A percentile compares a stretch with the other conserved stretches of the same genome.
These are phyloP conservation scores for Pseudomicrostroma phylloplanum DNA, from an alignment of 1,284 basidiomycete genomes.

Conservation along the genomic window DNA sequence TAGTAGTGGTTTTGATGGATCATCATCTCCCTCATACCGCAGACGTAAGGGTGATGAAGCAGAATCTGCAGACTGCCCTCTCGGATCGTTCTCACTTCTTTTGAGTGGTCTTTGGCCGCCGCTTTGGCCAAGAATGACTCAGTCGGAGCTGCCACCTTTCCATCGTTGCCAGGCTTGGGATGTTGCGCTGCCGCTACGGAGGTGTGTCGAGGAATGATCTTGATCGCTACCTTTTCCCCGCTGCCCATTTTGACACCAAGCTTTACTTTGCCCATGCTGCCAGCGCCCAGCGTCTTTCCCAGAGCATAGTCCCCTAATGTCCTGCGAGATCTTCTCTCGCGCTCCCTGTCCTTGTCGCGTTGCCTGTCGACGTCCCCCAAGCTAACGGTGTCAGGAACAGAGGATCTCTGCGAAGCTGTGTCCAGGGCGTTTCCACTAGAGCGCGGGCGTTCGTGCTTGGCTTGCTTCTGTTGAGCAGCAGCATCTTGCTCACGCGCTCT, in stretches of 20 bases:
- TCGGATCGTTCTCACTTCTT: constrained; percentile 89
- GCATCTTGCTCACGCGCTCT: constrained; percentile 22
- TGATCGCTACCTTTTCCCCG: constrained; percentile 95
- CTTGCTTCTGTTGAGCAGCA: constrained; percentile 18
- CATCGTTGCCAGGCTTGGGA: constrained; percentile 42
- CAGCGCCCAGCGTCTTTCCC: constrained; percentile 92
- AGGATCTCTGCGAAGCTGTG: constrained; percentile 17
- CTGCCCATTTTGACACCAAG: constrained; percentile 81
- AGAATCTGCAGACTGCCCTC: constrained; percentile 89
- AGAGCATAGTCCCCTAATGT: constrained; percentile 84
- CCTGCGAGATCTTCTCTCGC: constrained; percentile 32
- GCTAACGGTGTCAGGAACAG: not conserved
- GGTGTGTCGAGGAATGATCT: constrained; percentile 83
- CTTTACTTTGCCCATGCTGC: constrained; percentile 99
- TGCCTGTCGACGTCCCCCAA: constrained; percentile 19
- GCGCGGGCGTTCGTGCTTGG: constrained; percentile 16
- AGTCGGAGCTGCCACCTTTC: constrained; percentile 41
- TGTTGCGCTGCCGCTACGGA: constrained; percentile 55
- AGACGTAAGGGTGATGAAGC: constrained; percentile 95
- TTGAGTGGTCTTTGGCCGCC: constrained; percentile 75
- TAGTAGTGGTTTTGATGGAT: constrained; percentile 70
- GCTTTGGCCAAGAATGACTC: constrained; percentile 41
- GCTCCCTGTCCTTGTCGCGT: constrained; percentile 24
- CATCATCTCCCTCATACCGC: constrained; percentile 93
- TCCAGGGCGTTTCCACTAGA: constrained; percentile 21